phyloP scores from a whole-genome alignment of 192 early-diverging fungal genomes.

The Mortierella alpina region DNA sequence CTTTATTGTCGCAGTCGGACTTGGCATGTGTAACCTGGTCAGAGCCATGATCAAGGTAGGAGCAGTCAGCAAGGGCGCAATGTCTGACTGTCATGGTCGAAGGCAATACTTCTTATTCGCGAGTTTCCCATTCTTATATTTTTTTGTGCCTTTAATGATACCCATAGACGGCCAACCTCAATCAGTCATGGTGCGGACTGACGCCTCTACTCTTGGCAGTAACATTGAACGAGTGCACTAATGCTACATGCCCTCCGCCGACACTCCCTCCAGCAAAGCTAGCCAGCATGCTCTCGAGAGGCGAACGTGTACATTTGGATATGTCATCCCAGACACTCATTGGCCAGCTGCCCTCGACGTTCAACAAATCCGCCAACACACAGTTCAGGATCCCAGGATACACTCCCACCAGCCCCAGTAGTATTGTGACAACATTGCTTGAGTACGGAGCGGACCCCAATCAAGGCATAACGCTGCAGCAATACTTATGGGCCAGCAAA shows the following conservation, averaged over 20 bases:
- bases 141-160: background rate
- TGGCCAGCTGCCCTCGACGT: conserved; percentile 19
- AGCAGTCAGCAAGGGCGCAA: background rate
- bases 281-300: conserved; percentile 44
- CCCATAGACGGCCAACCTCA: conserved; percentile 51
- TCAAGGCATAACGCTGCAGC: conserved; percentile 53
- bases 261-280: conserved; percentile 46
- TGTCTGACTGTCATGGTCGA: too few species aligned
- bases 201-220: conserved; percentile 48
- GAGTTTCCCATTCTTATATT: background rate
- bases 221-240: conserved; percentile 48
- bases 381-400: conserved; percentile 44
- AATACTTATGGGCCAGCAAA: conserved; percentile 53
- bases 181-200: conserved; percentile 58
- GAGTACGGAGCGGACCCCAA: conserved; percentile 57
- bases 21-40: conserved; percentile 53
- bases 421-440: conserved; percentile 49
- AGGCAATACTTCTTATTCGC: too few species aligned
- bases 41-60: conserved; percentile 55
- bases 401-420: conserved; percentile 45
- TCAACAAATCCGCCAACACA: conserved; percentile 39
- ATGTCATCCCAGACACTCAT: conserved; percentile 40
- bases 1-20: conserved; percentile 55
- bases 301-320: conserved; percentile 37
- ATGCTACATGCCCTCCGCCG: conserved; percentile 50